A percentile compares a stretch with the other conserved stretches of the same genome.
These are phyloP conservation scores for Suillus cothurnatus DNA, from an alignment of 768 basidiomycete species.

Conservation along the genomic window DNA sequence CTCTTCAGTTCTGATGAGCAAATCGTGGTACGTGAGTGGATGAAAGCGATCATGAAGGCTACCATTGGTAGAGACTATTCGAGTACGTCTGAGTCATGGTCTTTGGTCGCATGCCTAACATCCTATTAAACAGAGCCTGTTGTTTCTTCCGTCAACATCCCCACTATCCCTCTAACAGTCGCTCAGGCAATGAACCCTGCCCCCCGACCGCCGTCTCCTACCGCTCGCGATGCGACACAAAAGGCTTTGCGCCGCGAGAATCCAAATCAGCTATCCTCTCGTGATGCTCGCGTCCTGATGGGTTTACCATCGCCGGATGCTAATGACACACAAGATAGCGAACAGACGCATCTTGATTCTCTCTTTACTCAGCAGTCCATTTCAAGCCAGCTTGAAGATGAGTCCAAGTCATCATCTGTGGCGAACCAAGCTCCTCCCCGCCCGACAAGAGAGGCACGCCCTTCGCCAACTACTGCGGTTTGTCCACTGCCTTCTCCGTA, in stretches of 20 bases:
- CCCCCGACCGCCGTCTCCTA: constrained; percentile 92
- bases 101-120: constrained; percentile 1
- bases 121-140: constrained; percentile 69
- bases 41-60: constrained; percentile 99
- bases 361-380: constrained; percentile 52
- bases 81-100: constrained; percentile 51
- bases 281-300: constrained; percentile 76
- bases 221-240: constrained; percentile 85
- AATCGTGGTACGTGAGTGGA: constrained; percentile 88
- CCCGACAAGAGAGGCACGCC: constrained; percentile 65
- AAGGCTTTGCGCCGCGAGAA: constrained; percentile 85
- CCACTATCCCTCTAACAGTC: constrained; percentile 91
- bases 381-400: constrained; percentile 20
- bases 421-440: constrained; percentile 53
- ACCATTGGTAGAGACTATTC: constrained; percentile 94
- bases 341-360: constrained; percentile 53
- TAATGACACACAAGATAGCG: constrained; percentile 36
- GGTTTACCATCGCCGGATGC: constrained; percentile 44
- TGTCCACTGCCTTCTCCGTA: constrained; percentile 14
- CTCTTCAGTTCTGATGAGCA: constrained; percentile 94
- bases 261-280: constrained; percentile 75
- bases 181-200: constrained; percentile 97
- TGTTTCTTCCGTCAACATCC: constrained; percentile 94
- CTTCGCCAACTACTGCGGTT: constrained; percentile 25
- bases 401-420: constrained; percentile 18